Base-by-base conservation (phyloP, 2,329 filamentous ascomycete species). In the Apiospora sp. region DNA sequence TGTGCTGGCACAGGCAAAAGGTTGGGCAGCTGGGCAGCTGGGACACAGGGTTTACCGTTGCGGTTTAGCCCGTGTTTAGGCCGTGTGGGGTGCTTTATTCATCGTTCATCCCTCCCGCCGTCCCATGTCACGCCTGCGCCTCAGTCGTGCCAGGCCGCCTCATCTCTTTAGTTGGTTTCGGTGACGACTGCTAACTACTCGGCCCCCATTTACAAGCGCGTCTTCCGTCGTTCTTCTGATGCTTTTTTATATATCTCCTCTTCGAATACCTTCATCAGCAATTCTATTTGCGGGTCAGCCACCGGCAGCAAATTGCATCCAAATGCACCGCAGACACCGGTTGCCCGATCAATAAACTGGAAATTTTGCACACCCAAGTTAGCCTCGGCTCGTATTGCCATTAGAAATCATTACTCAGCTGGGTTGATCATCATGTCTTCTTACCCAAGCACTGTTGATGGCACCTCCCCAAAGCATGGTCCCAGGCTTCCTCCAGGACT, bases 401-500 rank as follows among this genome's bases (percentile, higher is more conserved):
- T 67, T 27, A n/a, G 46, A 49, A 30, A 14, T 64, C 49, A 34
- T 61, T 43, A 2, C 7, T 16, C 27, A 14, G 24, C 16, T 34
- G 12, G 14, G 13, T 10, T 22, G 6, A 22, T 22, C 68, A 4
- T 14, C n/a, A 2, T 54, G 22, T 24, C 68, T 24, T 81, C 85
- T 76, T 74, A 84, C 83, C 86, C 86, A 88, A 24, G 82, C 81
- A 4, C 85, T 74, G 76, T 88, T 88, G 14, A 83, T 80, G 72
- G 85, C 81, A 0, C 86, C 86, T 64, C 82, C 80, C 86, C 86
- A 88, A 6, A 78, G 77, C 73, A 87, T 43, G 4, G 82, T 82
- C 1, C 83, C 83, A 43, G 78, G 80, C 73, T 79, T 83, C 68
- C 85, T 79, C 71, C 83, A 77, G 4, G 77, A 78, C 4, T 81